Percentiles rank a stretch among this genome's conserved stretches.
phyloP scores from a whole-genome alignment of 169 alveolate species.

The Cryptosporidium sp. region DNA sequence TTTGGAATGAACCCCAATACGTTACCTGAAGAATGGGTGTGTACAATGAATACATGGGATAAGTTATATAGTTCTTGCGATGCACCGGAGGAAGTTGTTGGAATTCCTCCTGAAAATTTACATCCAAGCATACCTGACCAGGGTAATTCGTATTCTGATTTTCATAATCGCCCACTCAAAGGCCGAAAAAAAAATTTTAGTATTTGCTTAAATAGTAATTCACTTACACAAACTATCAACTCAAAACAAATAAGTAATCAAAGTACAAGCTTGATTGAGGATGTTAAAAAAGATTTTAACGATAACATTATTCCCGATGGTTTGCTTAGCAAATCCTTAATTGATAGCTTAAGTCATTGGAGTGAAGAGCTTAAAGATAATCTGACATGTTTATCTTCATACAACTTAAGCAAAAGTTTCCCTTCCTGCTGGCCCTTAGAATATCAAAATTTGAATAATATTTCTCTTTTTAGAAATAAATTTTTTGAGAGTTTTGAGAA shows the following conservation, averaged over 20 bases:
- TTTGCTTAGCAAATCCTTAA: neutral
- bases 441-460: conserved; percentile 6
- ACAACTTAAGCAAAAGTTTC: neutral
- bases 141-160: neutral
- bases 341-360: conserved; percentile 28
- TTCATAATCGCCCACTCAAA: conserved; percentile 23
- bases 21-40: conserved; percentile 74
- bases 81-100: conserved; percentile 43
- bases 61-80: conserved; percentile 32
- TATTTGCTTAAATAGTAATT: neutral
- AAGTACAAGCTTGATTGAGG: neutral
- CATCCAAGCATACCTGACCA: neutral
- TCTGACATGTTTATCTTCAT: neutral
- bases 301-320: neutral
- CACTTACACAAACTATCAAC: neutral
- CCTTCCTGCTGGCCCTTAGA: conserved; percentile 74
- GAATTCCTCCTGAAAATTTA: conserved; percentile 9
- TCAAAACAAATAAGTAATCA: neutral
- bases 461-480: conserved; percentile 30
- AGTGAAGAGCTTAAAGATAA: neutral
- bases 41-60: conserved; percentile 76
- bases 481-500: conserved; percentile 54
- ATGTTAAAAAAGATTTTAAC: neutral
- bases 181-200: conserved; percentile 17
- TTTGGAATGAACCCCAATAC: conserved; percentile 61